Percentiles rank a stretch among this genome's conserved stretches.
phyloP scores from a whole-genome alignment of 441 rosid genomes.

The Erodium texanum region DNA sequence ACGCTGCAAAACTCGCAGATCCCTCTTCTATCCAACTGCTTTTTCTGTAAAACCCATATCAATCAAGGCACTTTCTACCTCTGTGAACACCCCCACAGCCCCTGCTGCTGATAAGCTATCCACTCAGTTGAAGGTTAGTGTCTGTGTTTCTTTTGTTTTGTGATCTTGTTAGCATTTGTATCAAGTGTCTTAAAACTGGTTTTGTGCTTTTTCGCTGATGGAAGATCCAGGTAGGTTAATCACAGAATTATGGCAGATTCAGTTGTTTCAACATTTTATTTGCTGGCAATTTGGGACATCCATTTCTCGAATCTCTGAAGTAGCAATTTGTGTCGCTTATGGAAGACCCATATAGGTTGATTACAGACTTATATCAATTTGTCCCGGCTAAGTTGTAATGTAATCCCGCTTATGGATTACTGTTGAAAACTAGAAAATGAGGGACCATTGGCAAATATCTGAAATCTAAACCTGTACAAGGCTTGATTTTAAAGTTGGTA shows the following conservation, averaged over 20 bases:
- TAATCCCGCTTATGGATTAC: not conserved
- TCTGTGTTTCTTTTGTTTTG: slow-evolving; percentile 3
- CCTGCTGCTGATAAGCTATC: slow-evolving; percentile 28
- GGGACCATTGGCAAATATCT: not conserved
- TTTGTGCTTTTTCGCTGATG: too few relatives aligned
- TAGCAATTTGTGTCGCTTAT: too few relatives aligned
- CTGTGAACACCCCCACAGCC: slow-evolving; percentile 30
- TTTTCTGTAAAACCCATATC: slow-evolving; percentile 29
- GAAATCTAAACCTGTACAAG: not conserved
- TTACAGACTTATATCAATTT: too few relatives aligned
- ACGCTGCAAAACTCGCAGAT: slow-evolving; percentile 25
- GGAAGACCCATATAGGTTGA: too few relatives aligned
- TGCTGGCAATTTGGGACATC: too few relatives aligned
- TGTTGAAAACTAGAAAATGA: not conserved
- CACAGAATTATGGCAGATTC: too few relatives aligned
- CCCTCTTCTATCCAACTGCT: slow-evolving; percentile 21
- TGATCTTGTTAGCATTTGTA: not conserved
- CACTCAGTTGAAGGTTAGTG: slow-evolving; percentile 38
- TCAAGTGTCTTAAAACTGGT: not conserved
- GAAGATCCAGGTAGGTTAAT: too few relatives aligned
- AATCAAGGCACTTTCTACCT: slow-evolving; percentile 46
- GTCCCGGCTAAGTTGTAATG: not conserved
- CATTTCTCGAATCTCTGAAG: too few relatives aligned
- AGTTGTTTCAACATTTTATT: too few relatives aligned
- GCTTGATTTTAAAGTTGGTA: not conserved